These are phyloP conservation scores for Pseudisothecium myosuroides DNA, from an alignment of 225 moss, liverwort and hornwort species.

Conservation along the genomic window DNA sequence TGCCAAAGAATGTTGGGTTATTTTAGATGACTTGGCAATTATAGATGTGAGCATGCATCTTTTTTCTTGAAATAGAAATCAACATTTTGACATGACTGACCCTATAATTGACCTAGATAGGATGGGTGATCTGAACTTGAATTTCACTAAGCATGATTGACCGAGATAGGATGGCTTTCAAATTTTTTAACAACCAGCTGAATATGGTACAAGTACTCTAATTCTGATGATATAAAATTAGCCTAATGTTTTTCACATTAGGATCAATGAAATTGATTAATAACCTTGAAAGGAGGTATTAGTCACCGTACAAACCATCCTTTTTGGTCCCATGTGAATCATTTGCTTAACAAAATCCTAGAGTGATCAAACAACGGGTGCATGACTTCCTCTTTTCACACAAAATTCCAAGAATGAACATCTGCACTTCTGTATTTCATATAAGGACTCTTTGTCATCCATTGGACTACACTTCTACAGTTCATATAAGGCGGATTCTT, in stretches of 20 bases:
- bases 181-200: background rate
- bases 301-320: rapidly evolving
- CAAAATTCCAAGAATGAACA: too few species aligned
- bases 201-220: background rate
- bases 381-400: too few species aligned
- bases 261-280: background rate
- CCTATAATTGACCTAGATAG: too few species aligned
- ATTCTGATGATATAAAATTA: background rate
- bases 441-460: too few species aligned
- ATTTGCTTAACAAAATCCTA: background rate
- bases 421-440: rapidly evolving
- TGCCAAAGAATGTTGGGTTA: background rate
- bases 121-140: background rate
- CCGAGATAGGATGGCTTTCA: background rate
- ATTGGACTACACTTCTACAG: too few species aligned
- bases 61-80: background rate
- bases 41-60: background rate
- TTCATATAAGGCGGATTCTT: too few species aligned
- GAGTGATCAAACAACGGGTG: rapidly evolving
- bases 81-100: background rate
- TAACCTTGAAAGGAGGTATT: rapidly evolving
- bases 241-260: background rate
- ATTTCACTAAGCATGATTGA: too few species aligned
- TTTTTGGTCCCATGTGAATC: background rate
- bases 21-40: background rate